Conservation (phyloP, 106 monocot species). For the Allium cepa region DNA sequence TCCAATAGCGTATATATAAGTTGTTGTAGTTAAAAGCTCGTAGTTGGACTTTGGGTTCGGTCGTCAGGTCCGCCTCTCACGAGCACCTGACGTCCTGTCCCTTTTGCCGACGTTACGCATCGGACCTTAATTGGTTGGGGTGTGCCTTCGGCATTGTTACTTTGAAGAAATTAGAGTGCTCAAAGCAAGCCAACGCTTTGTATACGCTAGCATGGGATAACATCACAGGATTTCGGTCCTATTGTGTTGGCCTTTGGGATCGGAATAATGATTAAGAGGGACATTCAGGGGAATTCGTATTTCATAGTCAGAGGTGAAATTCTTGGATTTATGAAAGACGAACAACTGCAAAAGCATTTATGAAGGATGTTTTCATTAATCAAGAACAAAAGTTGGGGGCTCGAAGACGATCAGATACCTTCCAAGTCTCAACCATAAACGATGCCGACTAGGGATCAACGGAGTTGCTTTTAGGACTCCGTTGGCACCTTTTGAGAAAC, state of each 20-base stretch:
- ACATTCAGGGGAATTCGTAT: conserved; percentile 16
- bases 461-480: conserved; percentile 44
- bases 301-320: conserved; percentile 20
- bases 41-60: conserved; percentile 17
- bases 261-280: conserved; percentile 19
- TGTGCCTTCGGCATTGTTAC: too few relatives aligned
- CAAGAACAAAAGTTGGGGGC: conserved; percentile 78
- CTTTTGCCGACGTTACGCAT: conserved; percentile 1
- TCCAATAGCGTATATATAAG: too few relatives aligned
- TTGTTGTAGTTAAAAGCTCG: conserved; percentile 22
- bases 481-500: conserved; percentile 27
- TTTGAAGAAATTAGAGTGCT: too few relatives aligned
- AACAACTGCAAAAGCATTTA: conserved; percentile 14
- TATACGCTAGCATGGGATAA: not conserved
- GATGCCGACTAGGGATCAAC: conserved; percentile 36
- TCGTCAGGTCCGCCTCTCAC: too few relatives aligned
- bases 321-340: conserved; percentile 18
- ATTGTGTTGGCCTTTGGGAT: conserved; percentile 18
- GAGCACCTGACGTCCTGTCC: not conserved
- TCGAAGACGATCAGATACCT: conserved; percentile 63
- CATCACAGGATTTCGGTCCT: conserved; percentile 14
- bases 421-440: conserved; percentile 10
- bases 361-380: conserved; percentile 80
- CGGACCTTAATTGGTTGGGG: not conserved
- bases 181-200: too few relatives aligned